phyloP scores from a whole-genome alignment of 2,329 filamentous ascomycete genomes.

The Fusarium sp. region DNA sequence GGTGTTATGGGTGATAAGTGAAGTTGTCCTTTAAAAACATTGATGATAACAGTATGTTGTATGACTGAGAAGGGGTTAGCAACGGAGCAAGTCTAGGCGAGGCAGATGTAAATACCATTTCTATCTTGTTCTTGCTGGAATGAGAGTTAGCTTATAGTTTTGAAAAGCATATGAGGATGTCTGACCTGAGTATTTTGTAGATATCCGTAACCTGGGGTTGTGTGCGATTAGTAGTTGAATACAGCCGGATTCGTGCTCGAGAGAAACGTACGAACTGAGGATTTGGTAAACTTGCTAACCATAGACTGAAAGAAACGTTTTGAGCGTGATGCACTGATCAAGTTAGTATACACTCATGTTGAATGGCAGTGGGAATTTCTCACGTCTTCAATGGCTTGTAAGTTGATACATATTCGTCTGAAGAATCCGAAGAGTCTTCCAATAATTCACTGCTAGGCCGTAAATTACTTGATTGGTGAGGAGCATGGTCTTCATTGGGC shows the following conservation, averaged over 20 bases:
- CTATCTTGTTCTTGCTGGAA: slow-evolving; percentile 42
- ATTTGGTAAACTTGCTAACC: slow-evolving; percentile 39
- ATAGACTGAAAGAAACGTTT: slow-evolving; percentile 41
- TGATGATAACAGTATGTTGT: slow-evolving; percentile 38
- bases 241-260: not conserved
- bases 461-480: slow-evolving; percentile 15
- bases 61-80: slow-evolving; percentile 22
- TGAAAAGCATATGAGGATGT: not conserved
- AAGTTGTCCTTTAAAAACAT: slow-evolving; percentile 40
- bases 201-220: slow-evolving; percentile 34
- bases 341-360: slow-evolving; percentile 14
- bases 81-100: not conserved
- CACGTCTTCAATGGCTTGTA: slow-evolving; percentile 36
- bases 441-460: slow-evolving; percentile 14
- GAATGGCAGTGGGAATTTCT: slow-evolving; percentile 1
- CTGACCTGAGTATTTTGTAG: slow-evolving; percentile 40
- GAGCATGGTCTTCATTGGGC: slow-evolving; percentile 17
- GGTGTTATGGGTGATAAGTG: slow-evolving; percentile 34
- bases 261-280: slow-evolving; percentile 35
- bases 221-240: slow-evolving; percentile 9
- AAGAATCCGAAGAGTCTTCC: slow-evolving; percentile 41
- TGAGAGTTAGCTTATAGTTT: slow-evolving; percentile 13
- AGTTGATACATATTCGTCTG: slow-evolving; percentile 34
- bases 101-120: slow-evolving; percentile 34
- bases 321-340: slow-evolving; percentile 31